Evolutionary conservation across 2,329 filamentous ascomycete genomes (phyloP).

Genomic region (Phyllosticta citrichinensis): DNA sequence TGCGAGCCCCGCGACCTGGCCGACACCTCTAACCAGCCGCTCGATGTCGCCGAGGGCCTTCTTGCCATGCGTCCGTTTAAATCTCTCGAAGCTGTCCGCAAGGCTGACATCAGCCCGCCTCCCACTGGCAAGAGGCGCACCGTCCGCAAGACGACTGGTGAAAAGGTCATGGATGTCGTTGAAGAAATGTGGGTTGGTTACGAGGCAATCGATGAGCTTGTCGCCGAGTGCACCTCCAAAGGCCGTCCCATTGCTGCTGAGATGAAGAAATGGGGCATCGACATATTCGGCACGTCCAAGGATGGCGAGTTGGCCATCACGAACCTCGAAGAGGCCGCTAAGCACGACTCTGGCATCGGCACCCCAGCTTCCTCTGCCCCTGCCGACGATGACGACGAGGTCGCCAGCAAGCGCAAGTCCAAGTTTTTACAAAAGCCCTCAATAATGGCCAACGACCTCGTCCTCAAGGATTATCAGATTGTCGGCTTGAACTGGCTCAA

Average conservation of each 20-base stretch:
- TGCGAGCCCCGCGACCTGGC: constrained; percentile 66
- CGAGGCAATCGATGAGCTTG: constrained; percentile 72
- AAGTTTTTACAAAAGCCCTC: constrained; percentile 57
- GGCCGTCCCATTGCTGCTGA: constrained; percentile 56
- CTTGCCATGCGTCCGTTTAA: constrained; percentile 66
- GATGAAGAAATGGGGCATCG: constrained; percentile 59
- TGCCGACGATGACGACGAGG: constrained; percentile 32
- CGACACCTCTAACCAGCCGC: constrained; percentile 68
- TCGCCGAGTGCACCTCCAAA: constrained; percentile 62
- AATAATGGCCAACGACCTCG: constrained; percentile 64
- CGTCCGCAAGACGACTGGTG: constrained; percentile 42
- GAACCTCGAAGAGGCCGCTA: constrained; percentile 36
- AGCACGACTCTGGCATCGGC: constrained; percentile 54
- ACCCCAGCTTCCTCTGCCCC: constrained; percentile 41
- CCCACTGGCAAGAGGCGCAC: constrained; percentile 35
- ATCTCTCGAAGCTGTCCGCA: constrained; percentile 54
- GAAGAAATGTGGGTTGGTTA: constrained; percentile 69
- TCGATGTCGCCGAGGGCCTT: constrained; percentile 58
- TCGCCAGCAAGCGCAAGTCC: constrained; percentile 27
- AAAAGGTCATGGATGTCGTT: constrained; percentile 57
- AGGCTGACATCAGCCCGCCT: constrained; percentile 41
- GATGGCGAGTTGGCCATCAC: constrained; percentile 54
- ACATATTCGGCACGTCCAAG: constrained; percentile 44
- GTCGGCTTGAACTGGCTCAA: constrained; percentile 93
- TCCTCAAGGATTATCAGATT: constrained; percentile 87